Conservation (phyloP, 805 yeast species). For the Teunomyces lycoperdinae region DNA sequence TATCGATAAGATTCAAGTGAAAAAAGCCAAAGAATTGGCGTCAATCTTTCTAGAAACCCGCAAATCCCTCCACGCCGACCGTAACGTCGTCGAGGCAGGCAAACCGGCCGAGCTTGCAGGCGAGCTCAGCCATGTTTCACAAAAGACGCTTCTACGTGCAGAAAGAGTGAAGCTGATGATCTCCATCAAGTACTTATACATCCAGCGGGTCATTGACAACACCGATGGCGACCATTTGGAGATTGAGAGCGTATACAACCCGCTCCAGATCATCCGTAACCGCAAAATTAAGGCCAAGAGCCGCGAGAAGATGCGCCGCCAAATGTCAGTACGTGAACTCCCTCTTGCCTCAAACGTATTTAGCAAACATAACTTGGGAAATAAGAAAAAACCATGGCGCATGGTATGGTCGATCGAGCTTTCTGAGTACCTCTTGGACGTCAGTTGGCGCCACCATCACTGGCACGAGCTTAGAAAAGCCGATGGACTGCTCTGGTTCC, state of each 20-base stretch:
- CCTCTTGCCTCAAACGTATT: slow-evolving; percentile 69
- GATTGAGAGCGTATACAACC: slow-evolving; percentile 73
- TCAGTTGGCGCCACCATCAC: slow-evolving; percentile 54
- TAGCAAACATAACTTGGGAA: slow-evolving; percentile 31
- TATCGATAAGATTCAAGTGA: slow-evolving; percentile 5
- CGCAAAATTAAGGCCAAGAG: slow-evolving; percentile 55
- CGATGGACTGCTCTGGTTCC: slow-evolving; percentile 53
- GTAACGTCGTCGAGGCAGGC: slow-evolving; percentile 36
- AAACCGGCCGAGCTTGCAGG: slow-evolving; percentile 7
- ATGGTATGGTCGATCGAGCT: slow-evolving; percentile 65
- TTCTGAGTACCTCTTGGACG: slow-evolving; percentile 55
- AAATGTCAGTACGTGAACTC: slow-evolving; percentile 43
- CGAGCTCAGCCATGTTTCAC: slow-evolving; percentile 21
- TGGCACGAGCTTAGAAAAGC: slow-evolving; percentile 50
- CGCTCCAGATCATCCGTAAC: slow-evolving; percentile 77
- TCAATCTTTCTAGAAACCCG: slow-evolving; percentile 41
- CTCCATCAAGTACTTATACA: slow-evolving; percentile 47
- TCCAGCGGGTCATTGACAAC: slow-evolving; percentile 39
- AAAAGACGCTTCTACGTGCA: slow-evolving; percentile 43
- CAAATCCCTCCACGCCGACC: slow-evolving; percentile 39
- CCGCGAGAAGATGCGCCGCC: slow-evolving; percentile 30
- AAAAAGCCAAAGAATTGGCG: slow-evolving; percentile 39
- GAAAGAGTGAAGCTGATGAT: slow-evolving; percentile 48
- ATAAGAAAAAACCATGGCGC: slow-evolving; percentile 35
- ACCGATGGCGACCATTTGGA: slow-evolving; percentile 35